Evolutionary conservation across 2,329 filamentous ascomycete genomes (phyloP), one percentile per base, ranked within the genome.

Genomic region (Fusarium lateritium): DNA sequence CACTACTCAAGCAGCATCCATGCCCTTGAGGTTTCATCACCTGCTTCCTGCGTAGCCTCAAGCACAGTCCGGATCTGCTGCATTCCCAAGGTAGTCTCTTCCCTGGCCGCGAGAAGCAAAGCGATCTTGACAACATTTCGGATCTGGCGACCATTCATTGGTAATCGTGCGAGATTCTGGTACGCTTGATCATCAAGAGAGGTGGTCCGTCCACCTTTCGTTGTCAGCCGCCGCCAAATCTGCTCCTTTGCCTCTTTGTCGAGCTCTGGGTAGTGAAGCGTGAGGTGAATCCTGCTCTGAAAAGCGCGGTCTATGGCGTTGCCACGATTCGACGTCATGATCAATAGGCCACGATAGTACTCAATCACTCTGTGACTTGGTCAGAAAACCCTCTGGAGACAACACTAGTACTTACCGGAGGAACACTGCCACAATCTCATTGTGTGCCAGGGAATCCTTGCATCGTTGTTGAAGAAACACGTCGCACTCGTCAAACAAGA

Each of bases 1-100:
- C 40, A 43, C 40, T 43, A 43, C 8, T 44, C 50, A 34, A 53
- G 50, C 39, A 15, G 26, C 19, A 53, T 53, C 50, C 28, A 44
- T 19, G 15, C 21, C 19, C 50, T 53, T 17, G n/a, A 53, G 14
- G n/a, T 13, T 8, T 10, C 26, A 15, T 33, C 38, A 2, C 26
- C 26, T 21, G 28, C 38, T 39, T 53, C 38, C 39, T 28, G 38
- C 24, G 24, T 24, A 24, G 24, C 15, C 26, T 43, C 14, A 22
- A 53, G 39, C 10, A 34, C 19, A 14, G 19, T 53, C 14, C 38
- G 38, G 13, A 52, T 52, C 6, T 52, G 36, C 19, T 17, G 17
- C n/a, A 44, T 43, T 17, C 19, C 15, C 50, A 53, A 19, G 8
- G 15, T 15, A 5, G 10, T 52, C 15, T 15, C 15, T 26, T 52